phyloP scores from a whole-genome alignment of 805 yeast species.

The Saccharomycopsis synnaedendra region DNA sequence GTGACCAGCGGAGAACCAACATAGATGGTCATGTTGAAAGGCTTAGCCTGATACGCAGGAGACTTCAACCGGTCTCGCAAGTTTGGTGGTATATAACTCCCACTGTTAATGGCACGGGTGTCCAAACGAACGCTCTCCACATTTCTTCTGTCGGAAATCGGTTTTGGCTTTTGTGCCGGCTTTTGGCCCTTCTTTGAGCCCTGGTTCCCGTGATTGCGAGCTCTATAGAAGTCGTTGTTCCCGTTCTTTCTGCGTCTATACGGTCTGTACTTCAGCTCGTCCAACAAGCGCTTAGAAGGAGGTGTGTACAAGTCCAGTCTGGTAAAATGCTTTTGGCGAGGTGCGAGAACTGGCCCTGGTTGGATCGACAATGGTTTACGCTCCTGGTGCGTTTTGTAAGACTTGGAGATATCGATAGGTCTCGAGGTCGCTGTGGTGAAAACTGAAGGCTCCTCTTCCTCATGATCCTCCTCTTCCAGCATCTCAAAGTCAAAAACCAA shows the following conservation, averaged over 20 bases:
- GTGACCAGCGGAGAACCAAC: background rate
- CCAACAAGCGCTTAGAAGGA: conserved; percentile 30
- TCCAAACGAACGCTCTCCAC: background rate
- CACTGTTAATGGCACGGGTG: background rate
- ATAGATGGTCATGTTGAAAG: conserved; percentile 13
- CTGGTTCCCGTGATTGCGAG: background rate
- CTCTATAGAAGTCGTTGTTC: background rate
- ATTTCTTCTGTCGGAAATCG: background rate
- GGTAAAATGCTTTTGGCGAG: conserved; percentile 29
- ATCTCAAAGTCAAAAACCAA: conserved; percentile 1
- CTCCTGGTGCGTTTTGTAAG: conserved; percentile 20
- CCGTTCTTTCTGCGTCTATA: background rate
- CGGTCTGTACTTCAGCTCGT: conserved; percentile 1
- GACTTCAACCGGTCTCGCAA: conserved; percentile 14
- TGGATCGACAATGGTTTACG: conserved; percentile 59
- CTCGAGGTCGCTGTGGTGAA: conserved; percentile 18
- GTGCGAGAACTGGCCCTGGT: conserved; percentile 27
- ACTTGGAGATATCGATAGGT: conserved; percentile 21
- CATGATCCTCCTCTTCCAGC: background rate
- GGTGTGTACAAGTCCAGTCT: conserved; percentile 74
- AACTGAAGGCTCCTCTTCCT: conserved; percentile 8
- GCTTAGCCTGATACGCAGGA: conserved; percentile 14
- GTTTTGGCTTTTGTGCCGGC: too few relatives aligned
- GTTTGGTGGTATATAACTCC: conserved; percentile 16
- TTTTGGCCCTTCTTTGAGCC: too few relatives aligned